These are phyloP conservation scores for Candida sanyaensis DNA, from an alignment of 1,139 yeast genomes.

Conservation along the genomic window DNA sequence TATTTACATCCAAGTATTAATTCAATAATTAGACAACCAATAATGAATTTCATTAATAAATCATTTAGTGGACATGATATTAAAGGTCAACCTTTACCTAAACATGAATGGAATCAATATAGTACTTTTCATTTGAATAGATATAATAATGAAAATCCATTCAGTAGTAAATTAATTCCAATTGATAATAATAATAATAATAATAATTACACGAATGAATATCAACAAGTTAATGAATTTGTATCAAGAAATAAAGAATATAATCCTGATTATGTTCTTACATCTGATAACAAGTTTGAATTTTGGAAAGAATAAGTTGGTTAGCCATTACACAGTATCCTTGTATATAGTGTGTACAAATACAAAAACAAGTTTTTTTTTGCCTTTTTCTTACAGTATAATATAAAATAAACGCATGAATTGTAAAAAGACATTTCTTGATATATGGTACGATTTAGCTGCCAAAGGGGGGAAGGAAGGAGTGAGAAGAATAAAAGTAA, in stretches of 20 bases:
- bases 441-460: neutral
- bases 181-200: neutral
- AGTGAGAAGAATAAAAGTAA: neutral
- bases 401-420: too few species aligned
- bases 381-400: too few species aligned
- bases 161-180: conserved; percentile 24
- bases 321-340: neutral
- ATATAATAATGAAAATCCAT: conserved; percentile 24
- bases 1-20: conserved; percentile 34
- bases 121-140: conserved; percentile 29
- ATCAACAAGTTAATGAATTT: neutral
- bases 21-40: conserved; percentile 37
- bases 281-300: conserved; percentile 17
- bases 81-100: conserved; percentile 35
- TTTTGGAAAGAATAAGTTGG: conserved; percentile 17
- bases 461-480: too few species aligned
- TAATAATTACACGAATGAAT: neutral
- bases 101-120: conserved; percentile 29
- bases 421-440: too few species aligned
- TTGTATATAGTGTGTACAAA: neutral
- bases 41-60: conserved; percentile 33
- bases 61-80: conserved; percentile 40
- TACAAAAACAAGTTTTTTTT: too few species aligned
- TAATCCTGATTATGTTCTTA: conserved; percentile 12
- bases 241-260: conserved; percentile 6